These are phyloP conservation scores for Chrysanthemum makinoi DNA, from an alignment of 129 eudicot species.

Conservation along the genomic window DNA sequence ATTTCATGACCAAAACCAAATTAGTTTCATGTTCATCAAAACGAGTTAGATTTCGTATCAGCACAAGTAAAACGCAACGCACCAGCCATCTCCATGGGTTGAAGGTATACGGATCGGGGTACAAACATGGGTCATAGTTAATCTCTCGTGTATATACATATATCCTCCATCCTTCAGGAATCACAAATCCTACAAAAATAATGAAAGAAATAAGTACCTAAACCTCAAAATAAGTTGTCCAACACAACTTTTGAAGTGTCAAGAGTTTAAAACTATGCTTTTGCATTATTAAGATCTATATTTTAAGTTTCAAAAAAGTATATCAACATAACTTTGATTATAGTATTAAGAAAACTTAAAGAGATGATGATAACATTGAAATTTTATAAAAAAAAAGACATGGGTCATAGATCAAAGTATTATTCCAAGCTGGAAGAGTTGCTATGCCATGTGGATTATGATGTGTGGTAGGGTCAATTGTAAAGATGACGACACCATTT, in stretches of 20 bases:
- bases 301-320: background rate
- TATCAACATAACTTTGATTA: background rate
- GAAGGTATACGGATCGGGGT: constrained; percentile 81
- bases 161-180: constrained; percentile 94
- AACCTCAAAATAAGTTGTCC: background rate
- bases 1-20: constrained; percentile 11
- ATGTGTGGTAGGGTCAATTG: constrained; percentile 67
- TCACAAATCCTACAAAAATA: constrained; percentile 58
- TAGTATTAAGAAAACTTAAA: background rate
- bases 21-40: background rate
- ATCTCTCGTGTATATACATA: constrained; percentile 89
- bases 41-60: background rate
- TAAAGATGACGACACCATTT: constrained; percentile 42
- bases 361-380: constrained; percentile 33
- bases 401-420: constrained; percentile 56
- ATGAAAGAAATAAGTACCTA: background rate
- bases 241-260: background rate
- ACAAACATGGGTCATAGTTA: constrained; percentile 67
- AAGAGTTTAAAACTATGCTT: background rate
- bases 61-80: constrained; percentile 7
- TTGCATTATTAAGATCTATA: background rate
- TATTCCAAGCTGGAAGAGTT: constrained; percentile 66
- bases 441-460: constrained; percentile 88
- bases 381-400: constrained; percentile 27
- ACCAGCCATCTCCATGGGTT: constrained; percentile 99